phyloP scores from a whole-genome alignment of 768 basidiomycete species.

The Porphyrellus cyaneotinctus region DNA sequence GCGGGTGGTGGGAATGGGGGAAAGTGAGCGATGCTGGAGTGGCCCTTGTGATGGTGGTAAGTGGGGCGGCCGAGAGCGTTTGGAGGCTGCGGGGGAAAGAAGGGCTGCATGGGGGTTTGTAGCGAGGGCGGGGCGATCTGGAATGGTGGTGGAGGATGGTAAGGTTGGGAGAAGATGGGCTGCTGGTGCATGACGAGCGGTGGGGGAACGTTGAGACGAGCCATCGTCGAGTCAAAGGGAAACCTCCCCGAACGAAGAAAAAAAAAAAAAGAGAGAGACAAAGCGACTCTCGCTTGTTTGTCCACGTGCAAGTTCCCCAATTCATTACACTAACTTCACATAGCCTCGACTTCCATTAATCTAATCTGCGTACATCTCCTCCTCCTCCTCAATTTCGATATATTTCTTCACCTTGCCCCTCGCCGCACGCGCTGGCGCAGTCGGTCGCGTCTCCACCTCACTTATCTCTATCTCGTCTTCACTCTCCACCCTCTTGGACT shows the following conservation, averaged over 20 bases:
- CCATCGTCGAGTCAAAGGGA: no score
- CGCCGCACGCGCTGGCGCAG: conserved; percentile 46
- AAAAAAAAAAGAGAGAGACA: conserved; percentile 4
- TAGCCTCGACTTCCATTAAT: no score
- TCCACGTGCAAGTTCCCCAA: background rate
- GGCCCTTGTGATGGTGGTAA: conserved; percentile 48
- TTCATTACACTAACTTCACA: no score
- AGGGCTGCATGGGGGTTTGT: conserved; percentile 73
- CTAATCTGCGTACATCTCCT: conserved; percentile 50
- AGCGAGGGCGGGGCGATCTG: conserved; percentile 43
- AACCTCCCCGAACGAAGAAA: no score
- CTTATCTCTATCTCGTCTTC: conserved; percentile 41
- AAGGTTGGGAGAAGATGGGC: conserved; percentile 56
- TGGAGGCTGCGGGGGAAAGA: conserved; percentile 51
- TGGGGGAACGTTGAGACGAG: conserved; percentile 56
- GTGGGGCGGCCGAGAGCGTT: conserved; percentile 49
- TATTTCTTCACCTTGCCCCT: conserved; percentile 54
- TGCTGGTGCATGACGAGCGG: conserved; percentile 55
- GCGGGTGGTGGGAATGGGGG: conserved; percentile 57
- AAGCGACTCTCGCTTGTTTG: conserved; percentile 1
- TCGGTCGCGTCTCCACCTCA: conserved; percentile 39
- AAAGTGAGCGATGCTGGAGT: conserved; percentile 60
- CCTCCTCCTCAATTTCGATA: conserved; percentile 48
- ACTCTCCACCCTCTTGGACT: conserved; percentile 35
- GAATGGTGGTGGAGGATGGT: conserved; percentile 49